Evolutionary conservation across 1,284 basidiomycete genomes (phyloP), one percentile per base, ranked within the genome.

Genomic region (Pascua sp.): DNA sequence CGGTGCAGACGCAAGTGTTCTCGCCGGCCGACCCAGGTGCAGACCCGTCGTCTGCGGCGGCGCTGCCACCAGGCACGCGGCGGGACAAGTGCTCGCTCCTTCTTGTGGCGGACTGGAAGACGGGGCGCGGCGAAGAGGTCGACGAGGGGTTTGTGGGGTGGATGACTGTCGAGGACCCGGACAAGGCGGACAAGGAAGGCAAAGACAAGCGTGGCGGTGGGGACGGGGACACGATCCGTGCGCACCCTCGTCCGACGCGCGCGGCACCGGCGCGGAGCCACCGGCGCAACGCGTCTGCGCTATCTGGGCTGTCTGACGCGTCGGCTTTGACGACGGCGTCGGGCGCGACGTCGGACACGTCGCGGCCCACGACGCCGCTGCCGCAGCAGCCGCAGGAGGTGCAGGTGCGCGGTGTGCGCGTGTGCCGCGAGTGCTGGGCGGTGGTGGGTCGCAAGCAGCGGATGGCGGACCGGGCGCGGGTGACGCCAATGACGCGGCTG

Each of bases 371-470:
- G 12, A 60, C 64, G 15, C 67, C 67, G 0, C 55, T 75, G 13
- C 69, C 69, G 11, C 70, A 73, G 57, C 72, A 74, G 49, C 68
- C 74, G 16, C 85, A 85, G 36, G 86, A 89, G 48, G 87, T 91
- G 49, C 89, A 87, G 70, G 76, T 92, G 57, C 89, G 86, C 65
- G 90, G 90, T 0, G 86, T 94, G 15, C 80, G 93, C 65, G 85
- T 92, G 65, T 97, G 93, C 72, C 80, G 85, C 54, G 83, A 86
- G 38, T 97, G 93, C 77, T 84, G 88, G 69, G 83, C 85, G 15
- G 81, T 87, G 12, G 82, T 97, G 91, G 91, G 89, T 57, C 87
- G 86, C 50, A 85, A 90, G 63, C 89, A 93, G 69, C 89, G 90
- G 70, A 82, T 83, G 58, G 83, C 87, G 51, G 88, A 91, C 69